These are phyloP conservation scores for Crotalaria pallida DNA, from an alignment of 306 rosid genomes.

Conservation along the genomic window DNA sequence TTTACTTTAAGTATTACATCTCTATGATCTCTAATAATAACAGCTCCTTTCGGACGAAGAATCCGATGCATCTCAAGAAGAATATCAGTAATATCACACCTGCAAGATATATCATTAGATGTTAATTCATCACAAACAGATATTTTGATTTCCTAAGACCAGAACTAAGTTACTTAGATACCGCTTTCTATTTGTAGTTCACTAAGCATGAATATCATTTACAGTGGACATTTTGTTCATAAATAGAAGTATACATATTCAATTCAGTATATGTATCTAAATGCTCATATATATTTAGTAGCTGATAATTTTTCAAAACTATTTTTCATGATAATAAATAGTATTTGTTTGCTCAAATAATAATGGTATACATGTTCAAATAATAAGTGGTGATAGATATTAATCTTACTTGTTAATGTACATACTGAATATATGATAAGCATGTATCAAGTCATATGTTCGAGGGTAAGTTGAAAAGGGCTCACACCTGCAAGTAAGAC, in stretches of 20 bases:
- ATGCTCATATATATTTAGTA: no score
- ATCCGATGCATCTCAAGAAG: constrained; percentile 48
- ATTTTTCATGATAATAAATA: no score
- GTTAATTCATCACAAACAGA: neutral
- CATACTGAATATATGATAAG: constrained; percentile 40
- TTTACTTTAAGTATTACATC: constrained; percentile 39
- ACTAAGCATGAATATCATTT: neutral
- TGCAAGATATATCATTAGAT: constrained; percentile 7
- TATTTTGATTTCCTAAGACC: neutral
- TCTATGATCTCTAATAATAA: constrained; percentile 38
- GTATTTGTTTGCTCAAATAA: neutral
- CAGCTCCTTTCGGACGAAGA: constrained; percentile 45
- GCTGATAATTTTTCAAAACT: no score
- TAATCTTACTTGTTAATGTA: constrained; percentile 43
- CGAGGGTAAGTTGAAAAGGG: constrained; percentile 56
- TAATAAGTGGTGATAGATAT: neutral
- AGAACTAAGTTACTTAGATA: no score
- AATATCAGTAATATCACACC: constrained; percentile 44
- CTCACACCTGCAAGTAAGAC: constrained; percentile 44
- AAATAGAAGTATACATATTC: neutral
- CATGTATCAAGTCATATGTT: constrained; percentile 58
- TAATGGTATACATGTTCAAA: neutral
- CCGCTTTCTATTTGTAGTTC: neutral
- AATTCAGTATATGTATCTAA: no score
- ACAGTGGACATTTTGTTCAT: neutral